phyloP scores from a whole-genome alignment of 768 basidiomycete genomes.

The Pleurotus cornucopiae region DNA sequence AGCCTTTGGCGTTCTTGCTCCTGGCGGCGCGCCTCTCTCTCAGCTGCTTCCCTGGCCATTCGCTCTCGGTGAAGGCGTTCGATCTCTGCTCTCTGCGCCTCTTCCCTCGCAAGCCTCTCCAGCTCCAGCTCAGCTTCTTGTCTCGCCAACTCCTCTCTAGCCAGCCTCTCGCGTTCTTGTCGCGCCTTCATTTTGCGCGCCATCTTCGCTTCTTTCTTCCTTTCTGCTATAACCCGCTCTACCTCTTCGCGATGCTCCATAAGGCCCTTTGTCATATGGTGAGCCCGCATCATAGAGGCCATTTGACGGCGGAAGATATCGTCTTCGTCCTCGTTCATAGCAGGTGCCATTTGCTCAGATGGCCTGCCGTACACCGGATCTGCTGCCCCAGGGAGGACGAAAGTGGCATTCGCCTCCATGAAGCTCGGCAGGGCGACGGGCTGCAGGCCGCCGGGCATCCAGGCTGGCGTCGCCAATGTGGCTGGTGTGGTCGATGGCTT shows the following conservation, averaged over 20 bases:
- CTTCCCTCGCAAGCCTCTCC: background rate
- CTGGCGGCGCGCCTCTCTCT: background rate
- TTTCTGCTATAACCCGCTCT: background rate
- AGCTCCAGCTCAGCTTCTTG: background rate
- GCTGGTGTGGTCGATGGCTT: background rate
- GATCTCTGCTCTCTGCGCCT: background rate
- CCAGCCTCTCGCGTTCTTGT: background rate
- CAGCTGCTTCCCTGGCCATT: background rate
- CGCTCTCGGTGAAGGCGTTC: background rate
- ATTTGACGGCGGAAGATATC: constrained; percentile 1
- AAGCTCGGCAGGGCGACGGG: background rate
- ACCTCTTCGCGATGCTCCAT: background rate
- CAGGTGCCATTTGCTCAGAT: background rate
- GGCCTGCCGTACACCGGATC: background rate
- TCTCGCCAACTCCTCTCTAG: background rate
- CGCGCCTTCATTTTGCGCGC: background rate
- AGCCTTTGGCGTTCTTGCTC: background rate
- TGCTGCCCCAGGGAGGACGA: background rate
- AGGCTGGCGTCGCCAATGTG: background rate
- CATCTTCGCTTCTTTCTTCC: background rate
- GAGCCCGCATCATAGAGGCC: background rate
- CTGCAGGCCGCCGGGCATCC: constrained; percentile 2
- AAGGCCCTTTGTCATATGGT: background rate
- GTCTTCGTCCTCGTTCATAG: constrained; percentile 2
- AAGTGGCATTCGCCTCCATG: background rate